Base-by-base conservation (phyloP, 2,329 filamentous ascomycete genomes). In the Aspergillus luchuensis region DNA sequence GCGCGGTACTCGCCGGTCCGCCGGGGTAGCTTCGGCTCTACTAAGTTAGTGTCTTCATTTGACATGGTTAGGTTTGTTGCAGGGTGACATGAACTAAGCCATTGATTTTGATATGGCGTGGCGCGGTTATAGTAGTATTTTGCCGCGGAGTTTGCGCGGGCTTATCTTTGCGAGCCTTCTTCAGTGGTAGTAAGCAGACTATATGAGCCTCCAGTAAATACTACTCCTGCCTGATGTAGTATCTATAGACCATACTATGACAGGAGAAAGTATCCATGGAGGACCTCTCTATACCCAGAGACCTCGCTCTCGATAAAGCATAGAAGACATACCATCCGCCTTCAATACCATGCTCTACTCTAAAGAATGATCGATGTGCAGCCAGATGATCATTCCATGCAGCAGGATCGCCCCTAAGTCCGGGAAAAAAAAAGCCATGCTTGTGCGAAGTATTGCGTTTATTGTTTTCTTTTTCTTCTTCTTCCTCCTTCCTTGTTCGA, bases 1-100 rank as follows among this genome's bases (percentile, higher is more conserved):
- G 39, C 17, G 28, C 39, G 53, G 53, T n/a, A 30, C 15, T 56
- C 53, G 53, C 53, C 53, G 53, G 39, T 56, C 39, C 39, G 53
- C 53, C 53, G 53, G 53, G 39, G 21, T 41, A 56, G 13, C 23
- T 15, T 25, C 53, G 39, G 39, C 41, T 47, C 10, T 21, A 36
- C 53, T 41, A 17, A 25, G 8, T 8, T 11, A 21, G 5, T 7
- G 38, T 45, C 41, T 45, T 13, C 10, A 30, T 11, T 36, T 36
- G 11, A 36, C 41, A 45, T 23, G 19, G 1, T 19, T 23, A 45
- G 10, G 19, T 36, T 7, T 13, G 41, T 21, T 21, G 41, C 19
- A 45, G 19, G 5, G 5, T 45, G 17, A 19, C 41, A 43, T 3
- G 7, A 43, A 43, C 41, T 43, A 21, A 13, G 17, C 19, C 11